phyloP scores from a whole-genome alignment of 2,329 filamentous ascomycete species.

The Eurotiales sp. region DNA sequence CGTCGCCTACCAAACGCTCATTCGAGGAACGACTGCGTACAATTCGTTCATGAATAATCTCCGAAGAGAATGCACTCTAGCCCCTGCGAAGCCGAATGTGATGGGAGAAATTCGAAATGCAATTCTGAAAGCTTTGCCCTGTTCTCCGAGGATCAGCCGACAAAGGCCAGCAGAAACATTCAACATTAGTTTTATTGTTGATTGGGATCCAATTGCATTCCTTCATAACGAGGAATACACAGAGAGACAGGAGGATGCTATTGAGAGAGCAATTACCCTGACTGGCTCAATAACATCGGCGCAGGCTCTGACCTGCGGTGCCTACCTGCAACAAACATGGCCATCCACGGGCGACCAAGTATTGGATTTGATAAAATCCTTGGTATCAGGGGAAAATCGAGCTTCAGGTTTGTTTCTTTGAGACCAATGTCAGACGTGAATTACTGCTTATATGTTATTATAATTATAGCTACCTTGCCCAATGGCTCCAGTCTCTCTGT shows the following conservation, averaged over 20 bases:
- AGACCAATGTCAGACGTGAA: no score
- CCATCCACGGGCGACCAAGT: slow-evolving; percentile 14
- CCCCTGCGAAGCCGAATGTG: neutral
- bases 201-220: slow-evolving; percentile 8
- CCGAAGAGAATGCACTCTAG: slow-evolving; percentile 1
- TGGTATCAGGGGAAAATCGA: slow-evolving; percentile 1
- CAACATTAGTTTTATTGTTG: slow-evolving; percentile 3
- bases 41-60: slow-evolving; percentile 6
- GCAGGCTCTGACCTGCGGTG: slow-evolving; percentile 22
- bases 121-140: slow-evolving; percentile 1
- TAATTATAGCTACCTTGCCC: neutral
- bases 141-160: slow-evolving; percentile 5
- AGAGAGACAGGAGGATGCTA: neutral
- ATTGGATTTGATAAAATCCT: slow-evolving; percentile 4
- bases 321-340: slow-evolving; percentile 24
- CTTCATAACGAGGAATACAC: slow-evolving; percentile 1
- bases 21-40: slow-evolving; percentile 5
- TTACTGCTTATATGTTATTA: no score
- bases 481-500: slow-evolving; percentile 1
- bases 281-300: slow-evolving; percentile 19
- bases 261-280: slow-evolving; percentile 4
- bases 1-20: neutral
- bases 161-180: slow-evolving; percentile 1
- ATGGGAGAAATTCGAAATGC: slow-evolving; percentile 1
- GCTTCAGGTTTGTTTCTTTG: neutral